Evolutionary conservation across 2,329 filamentous ascomycete species (phyloP).

Genomic region (Pseudogymnoascus verrucosus): DNA sequence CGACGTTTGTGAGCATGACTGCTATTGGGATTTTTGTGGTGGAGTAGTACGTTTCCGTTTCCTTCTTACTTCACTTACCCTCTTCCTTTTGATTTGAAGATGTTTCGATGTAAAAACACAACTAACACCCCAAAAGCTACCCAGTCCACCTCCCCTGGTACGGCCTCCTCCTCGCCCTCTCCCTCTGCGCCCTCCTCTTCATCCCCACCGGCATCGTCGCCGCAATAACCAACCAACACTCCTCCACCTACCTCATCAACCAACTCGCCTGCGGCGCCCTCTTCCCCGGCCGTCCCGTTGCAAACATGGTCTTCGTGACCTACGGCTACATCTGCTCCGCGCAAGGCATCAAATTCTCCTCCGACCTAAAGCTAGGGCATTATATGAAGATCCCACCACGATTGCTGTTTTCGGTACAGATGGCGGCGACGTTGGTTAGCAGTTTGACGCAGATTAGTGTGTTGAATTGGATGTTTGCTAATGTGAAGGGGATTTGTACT

Average conservation of each 20-base stretch:
- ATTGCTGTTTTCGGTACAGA: slow-evolving; percentile 71
- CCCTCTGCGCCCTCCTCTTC: slow-evolving; percentile 72
- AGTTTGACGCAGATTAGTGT: slow-evolving; percentile 76
- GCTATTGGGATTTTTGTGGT: slow-evolving; percentile 76
- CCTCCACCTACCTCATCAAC: slow-evolving; percentile 77
- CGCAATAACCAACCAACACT: slow-evolving; percentile 86
- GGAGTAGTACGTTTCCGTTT: slow-evolving; percentile 57
- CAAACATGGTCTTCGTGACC: slow-evolving; percentile 89
- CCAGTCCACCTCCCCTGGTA: slow-evolving; percentile 82
- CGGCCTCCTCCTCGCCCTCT: slow-evolving; percentile 69
- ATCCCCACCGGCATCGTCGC: slow-evolving; percentile 89
- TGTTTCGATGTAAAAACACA: no score
- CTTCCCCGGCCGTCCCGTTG: slow-evolving; percentile 78
- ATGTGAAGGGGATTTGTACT: slow-evolving; percentile 72
- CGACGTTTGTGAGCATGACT: slow-evolving; percentile 68
- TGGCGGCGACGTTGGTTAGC: slow-evolving; percentile 66
- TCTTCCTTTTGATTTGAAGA: no score
- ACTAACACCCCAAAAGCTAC: slow-evolving; percentile 47
- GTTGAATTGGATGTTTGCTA: slow-evolving; percentile 82
- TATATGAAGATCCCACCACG: slow-evolving; percentile 82
- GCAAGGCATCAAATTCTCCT: slow-evolving; percentile 82
- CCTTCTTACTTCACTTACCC: not conserved
- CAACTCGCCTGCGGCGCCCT: slow-evolving; percentile 75
- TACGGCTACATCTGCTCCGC: slow-evolving; percentile 86
- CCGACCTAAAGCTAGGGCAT: slow-evolving; percentile 78